Percentiles rank a stretch among this genome's conserved stretches.
These are phyloP conservation scores for Aristolochia californica DNA, from an alignment of 164 flowering plant species.

Conservation along the genomic window DNA sequence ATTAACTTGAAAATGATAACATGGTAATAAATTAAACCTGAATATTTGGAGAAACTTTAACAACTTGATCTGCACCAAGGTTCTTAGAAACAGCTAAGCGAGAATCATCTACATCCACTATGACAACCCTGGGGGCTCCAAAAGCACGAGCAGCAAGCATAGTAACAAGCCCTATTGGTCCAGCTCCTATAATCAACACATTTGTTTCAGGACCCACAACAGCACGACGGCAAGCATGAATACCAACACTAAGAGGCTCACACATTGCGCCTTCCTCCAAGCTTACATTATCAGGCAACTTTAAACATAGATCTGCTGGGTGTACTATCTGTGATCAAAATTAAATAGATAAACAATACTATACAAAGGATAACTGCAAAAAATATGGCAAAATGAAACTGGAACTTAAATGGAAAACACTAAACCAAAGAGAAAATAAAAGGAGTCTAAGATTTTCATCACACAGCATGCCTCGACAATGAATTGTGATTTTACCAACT, in stretches of 20 bases:
- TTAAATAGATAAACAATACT: background rate
- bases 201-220: constrained; percentile 70
- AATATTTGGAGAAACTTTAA: constrained; percentile 61
- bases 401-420: no score
- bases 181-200: constrained; percentile 84
- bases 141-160: constrained; percentile 85
- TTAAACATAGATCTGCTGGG: constrained; percentile 83
- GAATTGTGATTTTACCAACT: no score
- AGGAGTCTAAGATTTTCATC: no score
- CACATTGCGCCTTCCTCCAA: constrained; percentile 99
- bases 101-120: constrained; percentile 75
- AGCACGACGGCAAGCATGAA: constrained; percentile 92
- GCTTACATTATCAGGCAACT: constrained; percentile 85
- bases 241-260: constrained; percentile 94
- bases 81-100: constrained; percentile 77
- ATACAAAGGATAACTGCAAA: background rate
- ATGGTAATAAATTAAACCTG: constrained; percentile 31
- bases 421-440: no score
- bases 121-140: constrained; percentile 65
- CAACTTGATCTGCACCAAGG: constrained; percentile 64
- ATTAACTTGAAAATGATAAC: no score
- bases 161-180: constrained; percentile 92
- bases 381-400: background rate
- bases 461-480: no score
- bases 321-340: constrained; percentile 59